Conservation (phyloP, 345 rosid genomes). For the Eucalyptus erythrocorys region DNA sequence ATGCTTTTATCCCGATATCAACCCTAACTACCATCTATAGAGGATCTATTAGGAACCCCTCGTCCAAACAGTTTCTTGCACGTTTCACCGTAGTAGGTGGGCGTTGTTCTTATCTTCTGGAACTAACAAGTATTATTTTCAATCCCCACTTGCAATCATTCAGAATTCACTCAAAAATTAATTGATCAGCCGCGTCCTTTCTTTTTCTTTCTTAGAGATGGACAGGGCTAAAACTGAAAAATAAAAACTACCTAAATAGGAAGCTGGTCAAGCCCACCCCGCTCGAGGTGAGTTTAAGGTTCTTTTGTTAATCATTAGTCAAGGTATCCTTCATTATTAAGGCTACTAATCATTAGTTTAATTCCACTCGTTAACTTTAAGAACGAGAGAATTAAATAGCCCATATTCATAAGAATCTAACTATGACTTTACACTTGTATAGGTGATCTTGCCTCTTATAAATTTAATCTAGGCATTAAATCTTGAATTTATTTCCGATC, state of each 20-base stretch:
- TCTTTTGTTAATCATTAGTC: neutral
- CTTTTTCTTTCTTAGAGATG: neutral
- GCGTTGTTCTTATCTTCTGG: neutral
- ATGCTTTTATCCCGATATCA: neutral
- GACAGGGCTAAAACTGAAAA: neutral
- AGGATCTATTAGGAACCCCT: neutral
- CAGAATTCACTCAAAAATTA: neutral
- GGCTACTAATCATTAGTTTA: neutral
- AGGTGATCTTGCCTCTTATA: neutral
- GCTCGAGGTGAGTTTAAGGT: neutral
- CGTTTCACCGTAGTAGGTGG: neutral
- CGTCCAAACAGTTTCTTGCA: neutral
- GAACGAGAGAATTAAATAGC: neutral
- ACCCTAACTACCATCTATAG: neutral
- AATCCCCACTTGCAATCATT: neutral
- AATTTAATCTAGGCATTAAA: neutral
- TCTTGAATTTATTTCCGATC: neutral
- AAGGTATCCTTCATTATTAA: neutral
- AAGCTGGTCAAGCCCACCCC: neutral
- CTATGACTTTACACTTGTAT: neutral
- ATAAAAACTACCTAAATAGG: neutral
- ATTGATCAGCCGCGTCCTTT: neutral
- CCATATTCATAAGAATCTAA: neutral
- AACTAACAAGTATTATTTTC: neutral
- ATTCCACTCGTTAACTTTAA: neutral